Percentiles rank a stretch among this genome's conserved stretches.
These are phyloP conservation scores for Chrysoporthe austroafricana DNA, from an alignment of 2,329 filamentous ascomycete species.

Conservation along the genomic window DNA sequence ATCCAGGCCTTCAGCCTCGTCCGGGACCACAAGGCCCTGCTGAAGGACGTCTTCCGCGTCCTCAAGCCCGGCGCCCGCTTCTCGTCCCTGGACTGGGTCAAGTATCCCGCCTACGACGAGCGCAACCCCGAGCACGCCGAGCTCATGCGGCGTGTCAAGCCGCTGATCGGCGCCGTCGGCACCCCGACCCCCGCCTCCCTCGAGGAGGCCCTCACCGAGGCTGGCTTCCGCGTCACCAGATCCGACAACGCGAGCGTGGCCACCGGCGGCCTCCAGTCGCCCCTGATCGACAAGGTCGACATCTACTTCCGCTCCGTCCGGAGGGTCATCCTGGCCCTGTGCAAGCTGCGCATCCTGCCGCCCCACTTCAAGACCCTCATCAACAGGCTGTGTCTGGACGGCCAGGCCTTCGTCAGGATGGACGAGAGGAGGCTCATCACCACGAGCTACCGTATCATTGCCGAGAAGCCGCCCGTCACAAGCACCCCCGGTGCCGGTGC, in stretches of 20 bases:
- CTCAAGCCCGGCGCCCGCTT: constrained; percentile 55
- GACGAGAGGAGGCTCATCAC: constrained; percentile 55
- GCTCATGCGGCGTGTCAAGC: constrained; percentile 59
- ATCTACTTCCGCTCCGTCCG: constrained; percentile 57
- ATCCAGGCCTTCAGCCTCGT: constrained; percentile 61
- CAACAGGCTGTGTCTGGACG: constrained; percentile 56
- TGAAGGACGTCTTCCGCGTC: constrained; percentile 53
- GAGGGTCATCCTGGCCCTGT: constrained; percentile 51
- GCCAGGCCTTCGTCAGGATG: constrained; percentile 60
- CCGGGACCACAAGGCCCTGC: constrained; percentile 51
- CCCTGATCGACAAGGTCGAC: constrained; percentile 58
- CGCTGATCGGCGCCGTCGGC: constrained; percentile 57
- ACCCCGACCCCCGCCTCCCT: constrained; percentile 54
- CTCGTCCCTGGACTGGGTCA: constrained; percentile 57
- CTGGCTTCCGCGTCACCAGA: constrained; percentile 51
- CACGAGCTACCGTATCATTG: constrained; percentile 57
- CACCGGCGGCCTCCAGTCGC: constrained; percentile 51
- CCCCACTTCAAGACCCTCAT: constrained; percentile 57
- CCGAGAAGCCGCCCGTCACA: constrained; percentile 42
- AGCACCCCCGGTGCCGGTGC: not conserved
- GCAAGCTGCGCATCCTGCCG: constrained; percentile 51
- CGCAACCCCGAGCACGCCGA: constrained; percentile 50
- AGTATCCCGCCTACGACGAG: constrained; percentile 53
- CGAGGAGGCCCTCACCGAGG: constrained; percentile 48
- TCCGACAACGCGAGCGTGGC: constrained; percentile 56